Conservation (phyloP, 768 basidiomycete species). For the Phaeotremella fagi region DNA sequence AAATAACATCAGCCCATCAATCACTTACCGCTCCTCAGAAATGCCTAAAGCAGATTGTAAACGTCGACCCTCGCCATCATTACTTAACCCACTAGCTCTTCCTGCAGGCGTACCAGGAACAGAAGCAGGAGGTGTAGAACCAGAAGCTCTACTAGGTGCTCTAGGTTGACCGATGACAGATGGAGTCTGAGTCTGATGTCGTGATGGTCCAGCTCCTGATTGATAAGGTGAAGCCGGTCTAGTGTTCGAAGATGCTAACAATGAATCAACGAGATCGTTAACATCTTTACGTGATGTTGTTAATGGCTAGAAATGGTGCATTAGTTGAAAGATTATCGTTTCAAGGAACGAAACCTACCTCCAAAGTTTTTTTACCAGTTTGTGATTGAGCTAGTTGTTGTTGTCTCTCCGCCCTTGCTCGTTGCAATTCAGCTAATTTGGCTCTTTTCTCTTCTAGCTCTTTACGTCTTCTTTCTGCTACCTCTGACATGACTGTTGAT, state of each 20-base stretch:
- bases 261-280: constrained; percentile 63
- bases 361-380: constrained; percentile 28
- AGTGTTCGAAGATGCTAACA: constrained; percentile 51
- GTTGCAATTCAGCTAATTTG: constrained; percentile 77
- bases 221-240: constrained; percentile 36
- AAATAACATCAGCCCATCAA: constrained; percentile 3
- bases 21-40: constrained; percentile 1
- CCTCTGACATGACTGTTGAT: constrained; percentile 19
- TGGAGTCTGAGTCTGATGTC: constrained; percentile 11
- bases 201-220: constrained; percentile 44
- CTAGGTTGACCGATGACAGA: constrained; percentile 1
- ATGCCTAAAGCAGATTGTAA: constrained; percentile 7
- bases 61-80: constrained; percentile 19
- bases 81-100: constrained; percentile 24
- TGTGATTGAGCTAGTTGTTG: constrained; percentile 35
- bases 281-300: constrained; percentile 57
- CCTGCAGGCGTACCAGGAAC: constrained; percentile 29
- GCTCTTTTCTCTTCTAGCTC: constrained; percentile 88
- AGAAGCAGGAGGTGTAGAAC: constrained; percentile 13
- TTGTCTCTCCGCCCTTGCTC: constrained; percentile 62
- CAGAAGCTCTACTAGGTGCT: constrained; percentile 30
- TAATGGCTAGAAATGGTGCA: constrained; percentile 48
- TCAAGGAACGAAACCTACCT: background rate
- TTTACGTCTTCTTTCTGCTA: constrained; percentile 57
- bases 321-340: background rate